These are phyloP conservation scores for Talaromyces liani DNA, from an alignment of 495 filamentous ascomycete species.

Conservation along the genomic window DNA sequence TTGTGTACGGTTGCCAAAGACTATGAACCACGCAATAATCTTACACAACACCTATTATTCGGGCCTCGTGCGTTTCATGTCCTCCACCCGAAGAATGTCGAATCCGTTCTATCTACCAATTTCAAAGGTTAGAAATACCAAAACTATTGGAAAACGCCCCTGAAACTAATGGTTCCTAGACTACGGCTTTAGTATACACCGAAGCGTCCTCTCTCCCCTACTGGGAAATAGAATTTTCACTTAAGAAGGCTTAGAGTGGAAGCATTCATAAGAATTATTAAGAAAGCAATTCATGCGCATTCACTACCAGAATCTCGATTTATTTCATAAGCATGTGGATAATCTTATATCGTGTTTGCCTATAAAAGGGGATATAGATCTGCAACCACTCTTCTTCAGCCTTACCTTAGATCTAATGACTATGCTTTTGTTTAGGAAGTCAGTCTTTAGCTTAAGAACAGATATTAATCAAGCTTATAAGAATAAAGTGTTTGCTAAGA, in stretches of 20 bases:
- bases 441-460: conserved; percentile 27
- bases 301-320: background rate
- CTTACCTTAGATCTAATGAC: conserved; percentile 41
- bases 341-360: background rate
- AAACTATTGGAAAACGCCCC: background rate
- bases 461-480: conserved; percentile 13
- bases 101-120: conserved; percentile 28
- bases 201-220: conserved; percentile 7
- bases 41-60: conserved; percentile 21
- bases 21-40: conserved; percentile 25
- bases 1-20: conserved; percentile 24
- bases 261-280: conserved; percentile 14
- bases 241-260: conserved; percentile 7
- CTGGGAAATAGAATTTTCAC: conserved; percentile 32
- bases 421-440: conserved; percentile 37
- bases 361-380: background rate
- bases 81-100: conserved; percentile 27
- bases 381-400: conserved; percentile 31
- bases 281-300: background rate
- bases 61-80: conserved; percentile 24
- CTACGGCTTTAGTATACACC: conserved; percentile 12
- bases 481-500: conserved; percentile 25
- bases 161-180: conserved; percentile 7
- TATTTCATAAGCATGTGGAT: background rate
- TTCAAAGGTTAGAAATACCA: conserved; percentile 20